Evolutionary conservation across 345 rosid species (phyloP).

Genomic region (Rhodamnia rubescens): DNA sequence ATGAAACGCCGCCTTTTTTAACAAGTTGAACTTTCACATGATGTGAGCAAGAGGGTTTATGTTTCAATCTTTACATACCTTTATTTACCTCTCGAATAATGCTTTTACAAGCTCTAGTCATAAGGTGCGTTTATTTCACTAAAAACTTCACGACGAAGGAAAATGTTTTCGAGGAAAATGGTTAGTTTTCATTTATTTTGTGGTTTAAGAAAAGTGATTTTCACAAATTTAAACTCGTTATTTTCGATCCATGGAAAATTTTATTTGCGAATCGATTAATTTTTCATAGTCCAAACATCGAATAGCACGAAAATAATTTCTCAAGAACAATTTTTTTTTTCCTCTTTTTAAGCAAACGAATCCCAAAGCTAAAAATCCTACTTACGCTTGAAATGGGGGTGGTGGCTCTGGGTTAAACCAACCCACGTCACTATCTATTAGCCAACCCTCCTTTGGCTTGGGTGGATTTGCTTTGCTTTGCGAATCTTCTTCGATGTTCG

Average conservation of each 20-base stretch:
- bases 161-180: neutral
- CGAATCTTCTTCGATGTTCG: neutral
- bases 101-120: neutral
- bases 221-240: fast-evolving
- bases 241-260: neutral
- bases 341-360: neutral
- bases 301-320: neutral
- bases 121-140: neutral
- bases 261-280: fast-evolving
- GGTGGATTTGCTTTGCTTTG: neutral
- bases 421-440: neutral
- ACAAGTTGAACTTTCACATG: neutral
- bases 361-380: neutral
- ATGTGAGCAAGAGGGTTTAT: neutral
- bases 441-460: neutral
- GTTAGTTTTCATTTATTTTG: fast-evolving
- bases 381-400: neutral
- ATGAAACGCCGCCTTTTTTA: neutral
- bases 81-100: neutral
- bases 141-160: neutral
- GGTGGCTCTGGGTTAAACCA: neutral
- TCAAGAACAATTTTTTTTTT: neutral
- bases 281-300: fast-evolving
- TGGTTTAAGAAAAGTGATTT: neutral
- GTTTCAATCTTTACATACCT: neutral